These are phyloP conservation scores for Globisporangium viniferum DNA, from an alignment of 352 stramenopile species.

Conservation along the genomic window DNA sequence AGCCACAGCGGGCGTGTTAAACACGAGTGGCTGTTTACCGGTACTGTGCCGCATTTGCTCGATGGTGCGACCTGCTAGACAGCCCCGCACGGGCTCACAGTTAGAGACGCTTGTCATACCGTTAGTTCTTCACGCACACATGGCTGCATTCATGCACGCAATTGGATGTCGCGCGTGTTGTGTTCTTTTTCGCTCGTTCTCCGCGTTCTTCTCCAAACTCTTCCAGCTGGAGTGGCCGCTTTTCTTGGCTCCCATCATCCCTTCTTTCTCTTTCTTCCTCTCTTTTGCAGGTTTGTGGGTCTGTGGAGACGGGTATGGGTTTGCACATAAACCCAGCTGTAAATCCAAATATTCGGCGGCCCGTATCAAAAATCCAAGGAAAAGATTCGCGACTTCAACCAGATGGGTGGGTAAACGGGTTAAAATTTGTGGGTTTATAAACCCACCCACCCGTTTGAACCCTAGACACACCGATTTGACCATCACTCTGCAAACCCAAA, in stretches of 20 bases:
- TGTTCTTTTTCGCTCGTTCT: not conserved
- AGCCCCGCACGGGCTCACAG: not conserved
- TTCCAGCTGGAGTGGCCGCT: not conserved
- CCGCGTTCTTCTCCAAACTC: constrained; percentile 7
- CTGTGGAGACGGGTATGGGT: not conserved
- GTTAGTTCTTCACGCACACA: not conserved
- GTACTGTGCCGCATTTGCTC: not conserved
- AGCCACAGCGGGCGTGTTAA: not conserved
- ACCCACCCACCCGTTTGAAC: not conserved
- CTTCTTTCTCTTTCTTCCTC: not conserved
- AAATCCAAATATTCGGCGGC: not conserved
- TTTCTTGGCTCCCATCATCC: constrained; percentile 4
- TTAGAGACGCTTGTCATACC: not conserved
- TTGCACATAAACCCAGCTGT: not conserved
- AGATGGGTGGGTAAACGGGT: not conserved
- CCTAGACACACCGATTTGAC: not conserved
- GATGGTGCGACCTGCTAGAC: not conserved
- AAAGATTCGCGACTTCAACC: not conserved
- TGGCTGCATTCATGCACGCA: not conserved
- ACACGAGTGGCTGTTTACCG: not conserved
- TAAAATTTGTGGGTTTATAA: not conserved
- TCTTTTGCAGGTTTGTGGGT: constrained; percentile 2
- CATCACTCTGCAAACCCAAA: not conserved
- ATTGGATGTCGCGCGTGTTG: not conserved
- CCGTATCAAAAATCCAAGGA: not conserved